Percentiles rank a stretch among this genome's conserved stretches.
Evolutionary conservation across 768 basidiomycete genomes (phyloP).

Genomic region (Exidia glandulosa): DNA sequence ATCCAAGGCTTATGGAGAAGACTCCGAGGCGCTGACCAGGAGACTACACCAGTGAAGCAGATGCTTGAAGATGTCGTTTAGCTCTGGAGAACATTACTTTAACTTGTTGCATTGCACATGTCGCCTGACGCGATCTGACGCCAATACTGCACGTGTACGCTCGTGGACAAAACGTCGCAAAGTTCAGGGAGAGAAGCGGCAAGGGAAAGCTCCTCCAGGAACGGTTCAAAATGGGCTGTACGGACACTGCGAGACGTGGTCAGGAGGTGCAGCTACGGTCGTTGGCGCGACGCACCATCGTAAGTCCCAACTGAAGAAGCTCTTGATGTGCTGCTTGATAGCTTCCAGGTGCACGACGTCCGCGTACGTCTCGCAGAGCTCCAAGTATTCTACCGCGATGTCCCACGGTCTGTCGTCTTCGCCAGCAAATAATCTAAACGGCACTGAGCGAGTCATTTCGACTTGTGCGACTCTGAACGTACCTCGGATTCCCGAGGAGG

Average conservation of each 20-base stretch:
- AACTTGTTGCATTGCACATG: too few relatives aligned
- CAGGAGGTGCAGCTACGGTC: too few relatives aligned
- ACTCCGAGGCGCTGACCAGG: too few relatives aligned
- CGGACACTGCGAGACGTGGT: not conserved
- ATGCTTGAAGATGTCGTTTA: too few relatives aligned
- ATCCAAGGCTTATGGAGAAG: too few relatives aligned
- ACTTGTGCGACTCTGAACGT: slow-evolving; percentile 11
- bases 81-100: too few relatives aligned
- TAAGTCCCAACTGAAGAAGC: slow-evolving; percentile 42
- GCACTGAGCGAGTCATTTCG: not conserved
- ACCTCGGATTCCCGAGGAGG: slow-evolving; percentile 69
- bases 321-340: slow-evolving; percentile 53
- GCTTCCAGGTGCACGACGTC: slow-evolving; percentile 37
- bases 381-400: slow-evolving; percentile 61
- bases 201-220: not conserved
- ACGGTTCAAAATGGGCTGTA: not conserved
- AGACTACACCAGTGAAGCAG: too few relatives aligned
- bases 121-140: too few relatives aligned
- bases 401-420: slow-evolving; percentile 44
- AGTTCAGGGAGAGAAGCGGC: too few relatives aligned
- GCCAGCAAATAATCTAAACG: slow-evolving; percentile 52
- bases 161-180: too few relatives aligned
- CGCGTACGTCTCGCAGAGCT: slow-evolving; percentile 42
- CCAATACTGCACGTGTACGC: too few relatives aligned
- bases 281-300: slow-evolving; percentile 3